Evolutionary conservation across 306 rosid genomes (phyloP).

Genomic region (Cucumis melo): DNA sequence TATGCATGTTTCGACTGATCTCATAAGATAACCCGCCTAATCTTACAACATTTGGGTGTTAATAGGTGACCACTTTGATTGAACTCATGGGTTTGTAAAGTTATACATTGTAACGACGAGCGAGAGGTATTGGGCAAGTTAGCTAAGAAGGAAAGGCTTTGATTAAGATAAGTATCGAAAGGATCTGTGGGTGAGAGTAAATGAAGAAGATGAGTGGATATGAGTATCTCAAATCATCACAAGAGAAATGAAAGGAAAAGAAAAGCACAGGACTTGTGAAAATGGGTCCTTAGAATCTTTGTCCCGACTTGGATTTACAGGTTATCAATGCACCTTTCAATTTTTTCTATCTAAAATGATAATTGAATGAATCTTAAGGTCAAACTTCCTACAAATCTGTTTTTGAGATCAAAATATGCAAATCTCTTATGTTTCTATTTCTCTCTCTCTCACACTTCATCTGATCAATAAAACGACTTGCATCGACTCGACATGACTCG

Average conservation of each 20-base stretch:
- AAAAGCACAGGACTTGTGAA: neutral
- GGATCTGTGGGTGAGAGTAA: neutral
- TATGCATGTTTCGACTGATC: too few relatives aligned
- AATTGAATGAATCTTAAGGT: constrained; percentile 2
- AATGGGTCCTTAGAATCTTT: constrained; percentile 11
- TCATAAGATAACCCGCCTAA: too few relatives aligned
- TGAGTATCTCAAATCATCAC: neutral
- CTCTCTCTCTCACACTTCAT: neutral
- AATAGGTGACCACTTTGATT: too few relatives aligned
- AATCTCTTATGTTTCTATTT: constrained; percentile 1
- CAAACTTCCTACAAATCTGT: neutral
- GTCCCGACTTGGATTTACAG: constrained; percentile 7
- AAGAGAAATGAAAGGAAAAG: neutral
- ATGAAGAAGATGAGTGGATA: constrained; percentile 2
- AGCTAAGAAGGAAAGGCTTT: neutral
- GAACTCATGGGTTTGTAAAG: neutral
- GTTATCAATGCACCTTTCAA: constrained; percentile 4
- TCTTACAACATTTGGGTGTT: too few relatives aligned
- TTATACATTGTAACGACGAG: constrained; percentile 11
- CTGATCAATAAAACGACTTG: neutral
- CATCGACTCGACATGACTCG: neutral
- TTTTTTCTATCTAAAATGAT: neutral
- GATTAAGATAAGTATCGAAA: constrained; percentile 2
- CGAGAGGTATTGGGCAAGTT: neutral
- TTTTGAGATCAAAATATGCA: constrained; percentile 2